phyloP scores from a whole-genome alignment of 2,329 filamentous ascomycete genomes.

The Monascus ruber region DNA sequence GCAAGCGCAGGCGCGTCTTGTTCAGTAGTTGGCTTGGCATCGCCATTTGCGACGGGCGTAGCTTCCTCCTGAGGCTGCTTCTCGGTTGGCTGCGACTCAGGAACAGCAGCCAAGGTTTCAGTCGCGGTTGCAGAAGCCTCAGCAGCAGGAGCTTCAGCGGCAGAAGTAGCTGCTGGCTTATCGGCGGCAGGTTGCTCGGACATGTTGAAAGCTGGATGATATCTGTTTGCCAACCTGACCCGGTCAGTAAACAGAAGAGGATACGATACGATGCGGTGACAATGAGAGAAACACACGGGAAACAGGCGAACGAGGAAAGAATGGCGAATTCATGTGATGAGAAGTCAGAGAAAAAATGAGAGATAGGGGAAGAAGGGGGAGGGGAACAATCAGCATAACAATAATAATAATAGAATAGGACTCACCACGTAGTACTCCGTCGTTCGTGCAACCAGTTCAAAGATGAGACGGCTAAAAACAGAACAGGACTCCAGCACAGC shows the following conservation, averaged over 20 bases:
- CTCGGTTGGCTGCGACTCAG: background rate
- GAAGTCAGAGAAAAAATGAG: too few species aligned
- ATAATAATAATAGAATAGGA: too few species aligned
- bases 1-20: background rate
- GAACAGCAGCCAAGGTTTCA: background rate
- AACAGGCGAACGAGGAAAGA: too few species aligned
- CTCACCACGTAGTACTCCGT: too few species aligned
- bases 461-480: too few species aligned
- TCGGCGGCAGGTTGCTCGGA: slow-evolving; percentile 11
- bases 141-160: slow-evolving; percentile 2
- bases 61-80: slow-evolving; percentile 1
- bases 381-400: too few species aligned
- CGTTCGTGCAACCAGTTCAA: too few species aligned
- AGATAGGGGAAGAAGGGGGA: too few species aligned
- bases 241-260: background rate
- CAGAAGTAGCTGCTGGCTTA: slow-evolving; percentile 6
- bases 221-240: background rate
- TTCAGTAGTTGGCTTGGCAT: background rate
- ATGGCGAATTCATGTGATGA: too few species aligned
- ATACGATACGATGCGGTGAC: too few species aligned
- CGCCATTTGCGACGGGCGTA: background rate
- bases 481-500: too few species aligned
- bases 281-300: too few species aligned
- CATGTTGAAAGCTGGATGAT: slow-evolving; percentile 5
- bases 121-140: slow-evolving; percentile 3